Evolutionary conservation across 139 green algal genomes (phyloP).

Genomic region (Protoeuglena noctilucae): DNA sequence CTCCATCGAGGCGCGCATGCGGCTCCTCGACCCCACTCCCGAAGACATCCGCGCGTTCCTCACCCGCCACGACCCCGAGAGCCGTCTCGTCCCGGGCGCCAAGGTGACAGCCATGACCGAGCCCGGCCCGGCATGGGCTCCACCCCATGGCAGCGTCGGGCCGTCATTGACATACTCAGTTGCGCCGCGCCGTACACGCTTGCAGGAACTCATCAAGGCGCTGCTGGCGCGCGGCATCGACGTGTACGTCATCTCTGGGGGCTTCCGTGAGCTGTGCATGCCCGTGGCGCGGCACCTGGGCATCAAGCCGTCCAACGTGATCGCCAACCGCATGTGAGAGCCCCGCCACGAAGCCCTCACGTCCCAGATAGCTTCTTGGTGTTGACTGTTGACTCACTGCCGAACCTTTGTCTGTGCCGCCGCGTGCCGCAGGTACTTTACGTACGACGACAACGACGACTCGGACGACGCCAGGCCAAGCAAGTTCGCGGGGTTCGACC

Average conservation of each 20-base stretch:
- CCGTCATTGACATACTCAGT: too few species aligned
- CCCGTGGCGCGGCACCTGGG: slow-evolving; percentile 37
- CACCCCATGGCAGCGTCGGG: too few species aligned
- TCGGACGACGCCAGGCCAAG: too few species aligned
- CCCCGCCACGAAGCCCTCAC: too few species aligned
- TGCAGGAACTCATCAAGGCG: slow-evolving; percentile 31
- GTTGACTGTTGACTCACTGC: too few species aligned
- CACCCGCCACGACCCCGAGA: slow-evolving; percentile 22
- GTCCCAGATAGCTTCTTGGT: too few species aligned
- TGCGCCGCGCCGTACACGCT: too few species aligned
- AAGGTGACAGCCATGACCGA: slow-evolving; percentile 8
- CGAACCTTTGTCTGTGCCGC: too few species aligned
- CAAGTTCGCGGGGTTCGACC: slow-evolving; percentile 46
- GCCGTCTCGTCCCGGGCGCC: slow-evolving; percentile 24
- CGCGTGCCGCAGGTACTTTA: too few species aligned
- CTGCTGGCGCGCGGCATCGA: slow-evolving; percentile 37
- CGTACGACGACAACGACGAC: too few species aligned
- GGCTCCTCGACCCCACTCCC: slow-evolving; percentile 40
- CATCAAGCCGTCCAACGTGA: slow-evolving; percentile 38
- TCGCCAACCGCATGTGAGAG: slow-evolving; percentile 63
- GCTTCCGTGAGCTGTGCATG: slow-evolving; percentile 53
- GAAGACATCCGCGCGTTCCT: slow-evolving; percentile 41
- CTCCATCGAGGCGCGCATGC: slow-evolving; percentile 34
- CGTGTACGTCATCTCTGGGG: slow-evolving; percentile 55
- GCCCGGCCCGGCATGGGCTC: too few species aligned